Percentiles rank a stretch among this genome's conserved stretches.
Conservation (phyloP, 2,329 filamentous ascomycete genomes). For the Neonectria faginata region DNA sequence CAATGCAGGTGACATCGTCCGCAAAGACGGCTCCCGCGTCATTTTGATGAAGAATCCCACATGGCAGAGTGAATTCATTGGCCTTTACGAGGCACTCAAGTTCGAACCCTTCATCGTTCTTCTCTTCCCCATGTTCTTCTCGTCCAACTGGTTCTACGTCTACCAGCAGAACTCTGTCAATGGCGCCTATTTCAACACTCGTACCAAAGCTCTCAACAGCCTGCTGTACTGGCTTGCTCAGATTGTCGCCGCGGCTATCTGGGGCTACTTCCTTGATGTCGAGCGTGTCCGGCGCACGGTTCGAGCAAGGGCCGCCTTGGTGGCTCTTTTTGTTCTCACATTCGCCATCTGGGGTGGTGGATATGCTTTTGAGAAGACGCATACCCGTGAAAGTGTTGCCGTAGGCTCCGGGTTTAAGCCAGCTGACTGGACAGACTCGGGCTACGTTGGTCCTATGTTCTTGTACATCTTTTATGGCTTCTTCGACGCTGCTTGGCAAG, state of each 20-base stretch:
- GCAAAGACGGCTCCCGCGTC: slow-evolving; percentile 81
- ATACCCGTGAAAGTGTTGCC: slow-evolving; percentile 38
- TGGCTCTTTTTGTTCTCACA: slow-evolving; percentile 74
- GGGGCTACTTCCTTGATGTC: slow-evolving; percentile 78
- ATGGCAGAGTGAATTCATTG: slow-evolving; percentile 82
- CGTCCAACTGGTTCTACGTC: slow-evolving; percentile 86
- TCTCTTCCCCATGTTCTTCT: slow-evolving; percentile 85
- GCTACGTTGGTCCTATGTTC: slow-evolving; percentile 83
- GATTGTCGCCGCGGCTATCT: slow-evolving; percentile 79
- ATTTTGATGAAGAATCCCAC: slow-evolving; percentile 93
- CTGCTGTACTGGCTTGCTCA: slow-evolving; percentile 78
- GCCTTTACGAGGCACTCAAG: slow-evolving; percentile 78
- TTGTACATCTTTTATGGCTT: slow-evolving; percentile 92
- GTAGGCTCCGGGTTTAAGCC: slow-evolving; percentile 20
- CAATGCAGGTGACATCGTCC: slow-evolving; percentile 78
- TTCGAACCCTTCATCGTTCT: slow-evolving; percentile 76
- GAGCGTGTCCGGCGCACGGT: slow-evolving; percentile 69
- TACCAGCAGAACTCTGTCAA: slow-evolving; percentile 84
- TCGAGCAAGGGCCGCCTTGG: slow-evolving; percentile 74
- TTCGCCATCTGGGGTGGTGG: slow-evolving; percentile 87
- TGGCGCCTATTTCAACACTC: slow-evolving; percentile 75
- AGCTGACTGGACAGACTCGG: slow-evolving; percentile 73
- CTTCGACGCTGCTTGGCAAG: slow-evolving; percentile 92
- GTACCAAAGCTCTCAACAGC: slow-evolving; percentile 79
- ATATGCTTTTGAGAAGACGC: slow-evolving; percentile 74